A percentile compares a stretch with the other conserved stretches of the same genome.
phyloP scores from a whole-genome alignment of 106 monocot genomes.

The Platanthera zijinensis region DNA sequence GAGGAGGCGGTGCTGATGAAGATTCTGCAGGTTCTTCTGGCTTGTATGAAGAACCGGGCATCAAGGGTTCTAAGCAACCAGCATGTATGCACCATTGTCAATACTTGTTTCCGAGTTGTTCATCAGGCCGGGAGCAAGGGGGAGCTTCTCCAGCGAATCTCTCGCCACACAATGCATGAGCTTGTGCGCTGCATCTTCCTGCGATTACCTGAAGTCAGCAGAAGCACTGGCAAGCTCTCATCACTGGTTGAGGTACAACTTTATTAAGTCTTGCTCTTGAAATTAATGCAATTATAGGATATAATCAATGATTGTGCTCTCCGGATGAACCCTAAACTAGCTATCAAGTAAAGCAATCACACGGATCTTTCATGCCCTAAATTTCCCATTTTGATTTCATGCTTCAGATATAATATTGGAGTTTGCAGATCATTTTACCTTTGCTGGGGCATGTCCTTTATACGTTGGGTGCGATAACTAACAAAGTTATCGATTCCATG shows the following conservation, averaged over 20 bases:
- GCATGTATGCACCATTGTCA: conserved; percentile 76
- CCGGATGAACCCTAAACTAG: neutral
- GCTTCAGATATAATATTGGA: too few species aligned
- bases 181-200: conserved; percentile 61
- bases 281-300: neutral
- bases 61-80: conserved; percentile 51
- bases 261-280: neutral
- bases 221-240: conserved; percentile 13
- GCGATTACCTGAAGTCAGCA: conserved; percentile 34
- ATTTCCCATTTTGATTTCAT: too few species aligned
- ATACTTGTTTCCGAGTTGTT: conserved; percentile 88
- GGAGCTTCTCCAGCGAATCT: conserved; percentile 80
- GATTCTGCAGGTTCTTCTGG: conserved; percentile 85
- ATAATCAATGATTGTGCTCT: neutral
- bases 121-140: conserved; percentile 90
- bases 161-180: conserved; percentile 86
- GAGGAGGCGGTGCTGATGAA: conserved; percentile 86
- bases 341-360: too few species aligned
- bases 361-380: too few species aligned
- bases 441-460: too few species aligned
- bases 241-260: conserved; percentile 29
- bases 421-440: too few species aligned
- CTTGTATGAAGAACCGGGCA: conserved; percentile 57
- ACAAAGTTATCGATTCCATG: too few species aligned
- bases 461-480: too few species aligned